phyloP scores from a whole-genome alignment of 495 filamentous ascomycete genomes.

The Hyaloscypha finlandica region DNA sequence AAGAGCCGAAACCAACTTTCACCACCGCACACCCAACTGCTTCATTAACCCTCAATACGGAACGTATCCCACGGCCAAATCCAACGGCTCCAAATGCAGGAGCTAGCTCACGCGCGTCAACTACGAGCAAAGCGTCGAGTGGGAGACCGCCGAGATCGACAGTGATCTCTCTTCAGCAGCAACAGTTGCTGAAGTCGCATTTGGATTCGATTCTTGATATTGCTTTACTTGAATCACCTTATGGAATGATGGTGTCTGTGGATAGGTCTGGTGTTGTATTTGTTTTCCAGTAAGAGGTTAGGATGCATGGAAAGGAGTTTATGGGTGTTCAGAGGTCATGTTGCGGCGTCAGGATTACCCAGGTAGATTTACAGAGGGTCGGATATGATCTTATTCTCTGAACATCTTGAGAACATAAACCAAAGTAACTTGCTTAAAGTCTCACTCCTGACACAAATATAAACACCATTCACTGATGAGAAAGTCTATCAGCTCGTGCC shows the following conservation, averaged over 20 bases:
- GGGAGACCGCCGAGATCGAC: constrained; percentile 69
- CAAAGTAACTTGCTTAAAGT: too few relatives aligned
- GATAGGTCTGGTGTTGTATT: constrained; percentile 93
- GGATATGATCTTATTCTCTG: neutral
- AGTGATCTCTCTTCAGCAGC: constrained; percentile 87
- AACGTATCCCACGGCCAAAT: constrained; percentile 58
- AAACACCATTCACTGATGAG: too few relatives aligned
- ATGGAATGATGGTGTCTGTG: constrained; percentile 87
- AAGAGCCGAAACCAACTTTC: constrained; percentile 73
- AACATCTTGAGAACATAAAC: too few relatives aligned
- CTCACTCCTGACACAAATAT: too few relatives aligned
- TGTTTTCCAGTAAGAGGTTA: constrained; percentile 66
- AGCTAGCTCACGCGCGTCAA: constrained; percentile 39
- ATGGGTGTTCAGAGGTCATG: constrained; percentile 3
- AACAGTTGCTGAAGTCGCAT: constrained; percentile 82
- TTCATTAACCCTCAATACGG: constrained; percentile 69
- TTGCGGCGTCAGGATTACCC: constrained; percentile 8
- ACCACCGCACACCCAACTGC: constrained; percentile 67
- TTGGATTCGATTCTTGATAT: constrained; percentile 88
- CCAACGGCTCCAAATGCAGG: constrained; percentile 42
- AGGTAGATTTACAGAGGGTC: neutral
- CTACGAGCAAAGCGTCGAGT: constrained; percentile 34
- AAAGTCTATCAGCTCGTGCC: constrained; percentile 10
- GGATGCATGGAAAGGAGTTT: constrained; percentile 27
- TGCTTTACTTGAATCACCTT: constrained; percentile 82